Evolutionary conservation across 805 yeast genomes (phyloP), one percentile per base, ranked within the genome.

Genomic region (Nakazawaea ernobii): DNA sequence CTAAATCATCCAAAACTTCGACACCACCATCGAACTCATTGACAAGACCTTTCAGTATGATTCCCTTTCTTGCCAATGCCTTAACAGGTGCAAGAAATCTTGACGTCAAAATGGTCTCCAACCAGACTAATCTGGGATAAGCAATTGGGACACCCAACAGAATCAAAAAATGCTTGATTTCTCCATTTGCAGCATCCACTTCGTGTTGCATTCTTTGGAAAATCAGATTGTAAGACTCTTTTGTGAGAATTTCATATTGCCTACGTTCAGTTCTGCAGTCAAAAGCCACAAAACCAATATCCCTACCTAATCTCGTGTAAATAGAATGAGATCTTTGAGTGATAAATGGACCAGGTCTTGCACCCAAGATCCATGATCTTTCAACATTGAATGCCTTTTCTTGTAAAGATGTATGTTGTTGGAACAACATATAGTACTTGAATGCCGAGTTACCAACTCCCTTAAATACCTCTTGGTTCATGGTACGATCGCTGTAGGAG

Each of bases 71-170:
- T 2, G 92, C 79, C 26, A 83, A 55, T 48, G 60, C 73, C 58
- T 82, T 80, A 5, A 87, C 47, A 1, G 96, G 97, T 7, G 68
- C 70, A 47, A 92, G 67, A 2, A 79, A 53, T 32, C 62, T 69
- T 26, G 90, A 81, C 6, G 82, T 75, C 59, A 92, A 75, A 26
- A 92, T 53, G 60, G 76, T 73, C 66, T 94, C 98, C 32, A 89
- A 71, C 92, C 96, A 87, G 2, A 91, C 97, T 60, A 94, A 71
- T 54, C 98, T 75, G 2, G 99, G 98, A 60, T 92, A 92, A 36
- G 94, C 86, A 48, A 94, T 88, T 2, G 99, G 99, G 11, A 92
- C 96, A 39, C 98, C 98, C 43, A 94, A 70, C 80, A 94, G 73
- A 1, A 94, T 79, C 53, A 86, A 69, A 35, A 92, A 56, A 64